These are phyloP conservation scores for Stenogyne calaminthoides DNA, from an alignment of 305 asterid species.

Conservation along the genomic window DNA sequence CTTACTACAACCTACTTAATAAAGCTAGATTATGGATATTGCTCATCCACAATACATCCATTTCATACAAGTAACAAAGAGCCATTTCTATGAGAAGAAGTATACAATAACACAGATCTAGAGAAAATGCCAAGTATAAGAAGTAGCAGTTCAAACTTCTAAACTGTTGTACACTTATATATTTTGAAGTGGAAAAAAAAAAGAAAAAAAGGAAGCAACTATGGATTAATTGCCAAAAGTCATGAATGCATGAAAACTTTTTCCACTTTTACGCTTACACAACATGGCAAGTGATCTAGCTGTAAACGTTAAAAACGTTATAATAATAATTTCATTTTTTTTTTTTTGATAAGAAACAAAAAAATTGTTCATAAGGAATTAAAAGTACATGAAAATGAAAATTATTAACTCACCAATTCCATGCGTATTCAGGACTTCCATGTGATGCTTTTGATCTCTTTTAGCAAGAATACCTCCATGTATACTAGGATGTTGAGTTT, in stretches of 20 bases:
- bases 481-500: slow-evolving; percentile 86
- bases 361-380: no score
- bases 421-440: slow-evolving; percentile 80
- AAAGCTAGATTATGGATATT: not conserved
- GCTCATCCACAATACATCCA: not conserved
- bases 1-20: not conserved
- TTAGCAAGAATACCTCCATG: slow-evolving; percentile 98
- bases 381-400: not conserved
- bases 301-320: no score
- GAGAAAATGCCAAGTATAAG: not conserved
- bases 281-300: not conserved
- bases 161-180: not conserved
- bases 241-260: not conserved
- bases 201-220: not conserved
- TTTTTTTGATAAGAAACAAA: no score
- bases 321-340: no score
- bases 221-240: not conserved
- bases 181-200: not conserved
- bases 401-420: slow-evolving; percentile 63
- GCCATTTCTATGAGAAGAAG: not conserved
- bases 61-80: not conserved
- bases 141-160: not conserved
- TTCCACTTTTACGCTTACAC: not conserved
- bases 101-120: not conserved
- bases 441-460: slow-evolving; percentile 90